A percentile compares a stretch with the other conserved stretches of the same genome.
These are phyloP conservation scores for Plantago rigida DNA, from an alignment of 305 asterid genomes.

Conservation along the genomic window DNA sequence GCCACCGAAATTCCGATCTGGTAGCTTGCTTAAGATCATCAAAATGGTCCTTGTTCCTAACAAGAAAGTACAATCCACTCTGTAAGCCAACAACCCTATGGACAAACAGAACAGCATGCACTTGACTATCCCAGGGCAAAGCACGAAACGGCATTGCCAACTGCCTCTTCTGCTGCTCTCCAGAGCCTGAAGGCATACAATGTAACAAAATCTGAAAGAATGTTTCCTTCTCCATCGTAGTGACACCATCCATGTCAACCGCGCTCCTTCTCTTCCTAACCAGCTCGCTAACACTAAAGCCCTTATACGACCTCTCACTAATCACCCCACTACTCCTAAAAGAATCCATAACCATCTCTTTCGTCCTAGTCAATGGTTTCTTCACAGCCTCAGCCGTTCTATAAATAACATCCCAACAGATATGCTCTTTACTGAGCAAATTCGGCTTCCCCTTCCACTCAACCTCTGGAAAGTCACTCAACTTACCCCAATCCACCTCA, in stretches of 20 bases:
- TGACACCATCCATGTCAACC: constrained; percentile 86
- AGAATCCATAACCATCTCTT: constrained; percentile 32
- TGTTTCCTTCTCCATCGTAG: constrained; percentile 51
- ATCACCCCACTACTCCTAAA: constrained; percentile 41
- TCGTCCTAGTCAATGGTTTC: constrained; percentile 38
- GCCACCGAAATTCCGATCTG: constrained; percentile 66
- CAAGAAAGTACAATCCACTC: constrained; percentile 67
- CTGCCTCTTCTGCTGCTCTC: constrained; percentile 47
- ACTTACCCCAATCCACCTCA: constrained; percentile 53
- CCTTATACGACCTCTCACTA: constrained; percentile 48
- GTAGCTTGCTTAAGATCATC: constrained; percentile 49
- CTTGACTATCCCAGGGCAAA: constrained; percentile 68
- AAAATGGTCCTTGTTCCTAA: constrained; percentile 69
- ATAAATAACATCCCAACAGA: constrained; percentile 80
- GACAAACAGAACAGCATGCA: constrained; percentile 74
- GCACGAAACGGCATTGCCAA: constrained; percentile 66
- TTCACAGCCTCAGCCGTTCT: constrained; percentile 61
- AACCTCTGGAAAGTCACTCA: constrained; percentile 36
- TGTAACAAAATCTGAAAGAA: constrained; percentile 75
- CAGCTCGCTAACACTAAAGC: constrained; percentile 49
- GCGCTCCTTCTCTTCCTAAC: constrained; percentile 87
- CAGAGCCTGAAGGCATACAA: constrained; percentile 68
- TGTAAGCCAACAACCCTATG: constrained; percentile 78
- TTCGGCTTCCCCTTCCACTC: constrained; percentile 80
- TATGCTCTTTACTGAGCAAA: constrained; percentile 71